Base-by-base conservation (phyloP, 768 basidiomycete genomes). In the Fibroporia radiculosa region DNA sequence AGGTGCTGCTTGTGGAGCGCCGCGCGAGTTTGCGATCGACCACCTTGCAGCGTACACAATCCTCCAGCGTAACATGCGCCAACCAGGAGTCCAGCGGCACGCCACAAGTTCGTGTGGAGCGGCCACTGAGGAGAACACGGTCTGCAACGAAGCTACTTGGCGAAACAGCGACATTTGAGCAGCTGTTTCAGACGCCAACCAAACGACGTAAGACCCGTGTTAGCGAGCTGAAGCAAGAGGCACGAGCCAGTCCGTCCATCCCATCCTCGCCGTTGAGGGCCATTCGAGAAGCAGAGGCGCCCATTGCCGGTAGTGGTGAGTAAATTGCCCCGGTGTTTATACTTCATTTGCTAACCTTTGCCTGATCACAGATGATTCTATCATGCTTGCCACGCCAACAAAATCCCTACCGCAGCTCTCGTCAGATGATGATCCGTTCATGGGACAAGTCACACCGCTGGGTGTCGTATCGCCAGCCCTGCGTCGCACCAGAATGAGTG, bases 361-460 rank as follows among this genome's bases (percentile, higher is more conserved):
- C 35, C 11, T 34, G 22, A 8, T 33, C 18, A 33, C 49, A 75
- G 75, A 77, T 45, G 75, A 77, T 48, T 76, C 75, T 0, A 72
- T 75, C 49, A 66, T 68, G 57, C 52, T 65, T 7, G 57, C 50
- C 0, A 49, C 49, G 27, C 56, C 50, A 1, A 24, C 33, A 27
- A 42, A 34, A 26, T 23, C 34, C 24, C 13, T 28, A 19, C 3
- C 35, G 14, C 26, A 48, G 1, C 56, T 66, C 11, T 48, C 53
- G 18, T 84, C 82, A 3, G 83, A 85, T 52, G 81, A 87, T 46
- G 80, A 84, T 49, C 73, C 71, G 0, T 69, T 71, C 48, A 48
- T 76, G 22, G 81, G 82, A 0, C 80, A 83, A 58, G 78, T 84
- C 14, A 84, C 80, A 0, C 82, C 83, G n/a, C 73, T 74, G 48